Conservation (phyloP, 306 rosid genomes). For the Psophocarpus tetragonolobus region DNA sequence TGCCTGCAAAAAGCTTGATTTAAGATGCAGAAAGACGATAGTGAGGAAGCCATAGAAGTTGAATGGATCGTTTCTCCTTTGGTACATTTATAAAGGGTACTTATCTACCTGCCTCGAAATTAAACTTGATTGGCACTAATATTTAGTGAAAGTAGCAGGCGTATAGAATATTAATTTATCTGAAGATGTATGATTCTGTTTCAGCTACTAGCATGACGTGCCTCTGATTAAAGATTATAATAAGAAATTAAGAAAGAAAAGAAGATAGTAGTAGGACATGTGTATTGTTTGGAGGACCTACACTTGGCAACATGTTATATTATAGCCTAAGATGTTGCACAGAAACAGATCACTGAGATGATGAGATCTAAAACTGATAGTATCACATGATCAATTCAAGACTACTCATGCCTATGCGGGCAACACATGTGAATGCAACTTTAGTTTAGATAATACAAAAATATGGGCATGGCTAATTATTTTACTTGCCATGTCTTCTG, state of each 20-base stretch:
- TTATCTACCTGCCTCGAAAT: neutral
- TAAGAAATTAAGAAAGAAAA: constrained; percentile 12
- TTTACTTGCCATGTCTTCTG: neutral
- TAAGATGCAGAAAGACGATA: constrained; percentile 32
- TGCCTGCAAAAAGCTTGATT: constrained; percentile 32
- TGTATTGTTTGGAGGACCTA: neutral
- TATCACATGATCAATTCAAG: neutral
- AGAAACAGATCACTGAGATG: constrained; percentile 3
- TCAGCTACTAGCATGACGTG: constrained; percentile 15
- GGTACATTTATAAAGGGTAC: constrained; percentile 9
- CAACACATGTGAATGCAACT: constrained; percentile 9
- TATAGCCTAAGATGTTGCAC: neutral
- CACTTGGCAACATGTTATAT: constrained; percentile 19
- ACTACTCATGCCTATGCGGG: neutral
- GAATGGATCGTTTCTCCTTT: neutral
- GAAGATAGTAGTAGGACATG: constrained; percentile 30
- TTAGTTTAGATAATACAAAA: neutral
- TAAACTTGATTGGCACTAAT: constrained; percentile 26
- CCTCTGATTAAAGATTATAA: constrained; percentile 11
- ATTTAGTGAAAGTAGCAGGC: constrained; percentile 19
- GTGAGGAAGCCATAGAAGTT: constrained; percentile 38
- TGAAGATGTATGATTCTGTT: neutral
- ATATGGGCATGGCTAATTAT: neutral
- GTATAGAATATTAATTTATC: constrained; percentile 4
- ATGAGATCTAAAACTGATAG: neutral